Base-by-base conservation (phyloP, 2,329 filamentous ascomycete genomes). In the Bipolaris gigantea region DNA sequence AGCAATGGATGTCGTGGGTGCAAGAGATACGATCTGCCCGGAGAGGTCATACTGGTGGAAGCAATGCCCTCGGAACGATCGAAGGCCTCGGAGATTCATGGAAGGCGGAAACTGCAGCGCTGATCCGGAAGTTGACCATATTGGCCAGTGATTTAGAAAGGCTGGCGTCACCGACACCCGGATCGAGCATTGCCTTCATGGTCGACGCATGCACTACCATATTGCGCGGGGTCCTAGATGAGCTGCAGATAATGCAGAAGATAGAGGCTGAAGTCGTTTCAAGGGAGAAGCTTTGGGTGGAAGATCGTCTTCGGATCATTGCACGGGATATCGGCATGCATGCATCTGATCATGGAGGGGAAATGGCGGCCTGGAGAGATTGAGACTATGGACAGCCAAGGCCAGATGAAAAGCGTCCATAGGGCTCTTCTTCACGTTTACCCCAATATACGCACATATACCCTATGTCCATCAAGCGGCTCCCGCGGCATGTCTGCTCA, bases 251-350 rank as follows among this genome's bases (percentile, higher is more conserved):
- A 5, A 74, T 76, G 68, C 63, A 66, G 51, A 60, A 45, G 15
- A 64, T 76, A 11, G 71, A 75, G 55, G 46, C 39, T 13, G 64
- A 63, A 27, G 63, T 74, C 4, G 67, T 71, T 9, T 48, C 50
- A n/a, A 61, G 53, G 34, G 75, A 76, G 54, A 68, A 67, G 54
- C 55, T 62, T 21, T 75, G 72, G 69, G 65, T 76, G 7, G 73
- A 76, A 53, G 57, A 53, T n/a, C 60, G 66, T 11, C 60, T 74
- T 32, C 55, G 61, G 34, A 56, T 48, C 9, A 72, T 73, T 30
- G 69, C 69, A 9, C 57, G 56, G 21, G 64, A 49, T 61, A 58
- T 34, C 43, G 25, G 19, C 19, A 51, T 49, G 9, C 57, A 61
- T 9, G 32, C 54, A 25, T 42, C 59, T 5, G 64, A 61, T 23